These are phyloP conservation scores for Buxus sempervirens DNA, from an alignment of 164 flowering plant species.

Conservation along the genomic window DNA sequence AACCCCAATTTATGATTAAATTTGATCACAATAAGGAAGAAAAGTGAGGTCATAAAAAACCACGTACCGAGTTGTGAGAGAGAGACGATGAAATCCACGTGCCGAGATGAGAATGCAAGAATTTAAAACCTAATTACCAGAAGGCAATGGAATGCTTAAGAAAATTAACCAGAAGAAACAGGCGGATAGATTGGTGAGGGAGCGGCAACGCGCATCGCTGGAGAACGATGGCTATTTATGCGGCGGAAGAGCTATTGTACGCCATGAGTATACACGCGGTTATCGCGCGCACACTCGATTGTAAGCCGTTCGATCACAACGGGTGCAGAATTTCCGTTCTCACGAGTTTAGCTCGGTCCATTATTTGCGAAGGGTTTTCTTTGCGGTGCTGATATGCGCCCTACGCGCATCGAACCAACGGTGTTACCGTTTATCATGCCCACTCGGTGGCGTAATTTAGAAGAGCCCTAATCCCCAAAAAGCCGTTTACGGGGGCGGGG, in stretches of 20 bases:
- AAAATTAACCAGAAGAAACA: not conserved
- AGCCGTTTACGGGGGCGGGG: not conserved
- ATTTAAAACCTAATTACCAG: conserved; percentile 4
- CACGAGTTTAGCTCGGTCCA: conserved; percentile 4
- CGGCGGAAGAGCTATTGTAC: conserved; percentile 30
- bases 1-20: not conserved
- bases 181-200: conserved; percentile 12
- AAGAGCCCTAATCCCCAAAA: not conserved
- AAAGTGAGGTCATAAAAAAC: not conserved
- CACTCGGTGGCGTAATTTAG: conserved; percentile 3
- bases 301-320: conserved; percentile 12
- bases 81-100: not conserved
- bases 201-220: conserved; percentile 39
- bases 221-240: conserved; percentile 29
- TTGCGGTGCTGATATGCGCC: conserved; percentile 8
- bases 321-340: not conserved
- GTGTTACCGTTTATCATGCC: not conserved
- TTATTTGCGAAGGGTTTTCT: not conserved
- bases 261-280: conserved; percentile 21
- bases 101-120: conserved; percentile 5
- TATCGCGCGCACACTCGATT: conserved; percentile 21
- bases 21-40: not conserved
- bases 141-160: not conserved
- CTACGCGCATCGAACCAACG: not conserved
- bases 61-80: too few relatives aligned